Base-by-base conservation (phyloP, 1,284 basidiomycete species). In the Gymnopus androsaceus region DNA sequence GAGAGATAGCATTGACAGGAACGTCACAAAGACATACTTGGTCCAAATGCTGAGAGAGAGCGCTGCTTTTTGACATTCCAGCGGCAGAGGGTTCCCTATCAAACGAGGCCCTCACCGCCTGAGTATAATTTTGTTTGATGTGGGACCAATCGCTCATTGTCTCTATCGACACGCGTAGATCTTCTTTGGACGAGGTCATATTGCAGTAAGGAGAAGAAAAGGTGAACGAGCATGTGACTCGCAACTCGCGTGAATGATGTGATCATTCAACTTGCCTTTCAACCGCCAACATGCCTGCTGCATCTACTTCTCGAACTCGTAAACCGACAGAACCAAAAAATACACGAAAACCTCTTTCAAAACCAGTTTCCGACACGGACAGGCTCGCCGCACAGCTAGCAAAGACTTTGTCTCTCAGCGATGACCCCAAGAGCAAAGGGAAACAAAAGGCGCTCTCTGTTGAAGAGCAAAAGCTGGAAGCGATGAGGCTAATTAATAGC, bases 401-500 rank as follows among this genome's bases (percentile, higher is more conserved):
- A 7, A 62, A 71, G 23, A 67, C 64, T 44, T 65, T 76, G 23
- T 67, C 59, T 6, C 63, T 76, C 34, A 62, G 65, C 9, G 65
- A 68, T 56, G 59, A 30, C 30, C 23, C 23, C 15, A 30, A 15
- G 12, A 28, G 25, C 14, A 72, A 71, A 57, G 68, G 69, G 33
- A 75, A 74, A 60, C 58, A 63, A 41, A 74, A 70, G 57, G 64
- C 62, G 2, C 37, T 36, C 27, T 54, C 59, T 14, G 19, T 51
- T 5, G 74, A 69, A 38, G 68, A 70, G 34, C 63, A 66, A 34
- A 68, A 62, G 42, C 53, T 65, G 28, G 62, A 61, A 2, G 76
- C 78, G 1, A 90, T 90, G 87, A 78, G 78, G 25, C 68, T 73
- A 1, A 78, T 90, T 8, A 92, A 90, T 59, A 55, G 74, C 1